phyloP scores from a whole-genome alignment of 805 yeast genomes.

The Pichia heedii region DNA sequence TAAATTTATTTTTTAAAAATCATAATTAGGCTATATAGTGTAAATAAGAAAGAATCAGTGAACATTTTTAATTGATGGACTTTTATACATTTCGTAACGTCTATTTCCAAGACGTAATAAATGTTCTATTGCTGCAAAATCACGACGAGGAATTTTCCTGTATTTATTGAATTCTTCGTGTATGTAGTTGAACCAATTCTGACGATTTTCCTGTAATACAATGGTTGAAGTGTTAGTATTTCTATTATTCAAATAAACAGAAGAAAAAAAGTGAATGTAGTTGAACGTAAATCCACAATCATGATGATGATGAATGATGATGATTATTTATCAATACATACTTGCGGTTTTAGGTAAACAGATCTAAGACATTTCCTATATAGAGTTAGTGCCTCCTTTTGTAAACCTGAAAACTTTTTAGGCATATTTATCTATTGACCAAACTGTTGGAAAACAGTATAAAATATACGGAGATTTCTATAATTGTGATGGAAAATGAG shows the following conservation, averaged over 20 bases:
- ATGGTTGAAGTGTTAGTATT: not conserved
- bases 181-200: constrained; percentile 26
- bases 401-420: constrained; percentile 35
- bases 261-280: not conserved
- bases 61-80: constrained; percentile 64
- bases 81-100: constrained; percentile 61
- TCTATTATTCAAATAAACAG: too few species aligned
- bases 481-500: too few species aligned
- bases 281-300: too few species aligned
- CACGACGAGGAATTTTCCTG: constrained; percentile 55
- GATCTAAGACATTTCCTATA: constrained; percentile 41
- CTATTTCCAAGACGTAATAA: constrained; percentile 67
- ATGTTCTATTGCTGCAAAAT: constrained; percentile 80
- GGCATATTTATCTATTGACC: too few species aligned
- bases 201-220: constrained; percentile 19
- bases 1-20: too few species aligned
- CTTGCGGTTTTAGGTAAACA: constrained; percentile 37
- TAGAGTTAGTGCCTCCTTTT: constrained; percentile 41
- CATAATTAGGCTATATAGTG: too few species aligned
- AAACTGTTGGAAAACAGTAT: too few species aligned
- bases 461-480: too few species aligned
- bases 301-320: too few species aligned
- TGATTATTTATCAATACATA: constrained; percentile 14
- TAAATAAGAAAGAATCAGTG: too few species aligned
- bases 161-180: constrained; percentile 55